Percentiles rank a stretch among this genome's conserved stretches.
These are phyloP conservation scores for Penicillium sp. DNA, from an alignment of 2,329 filamentous ascomycete species.

Conservation along the genomic window DNA sequence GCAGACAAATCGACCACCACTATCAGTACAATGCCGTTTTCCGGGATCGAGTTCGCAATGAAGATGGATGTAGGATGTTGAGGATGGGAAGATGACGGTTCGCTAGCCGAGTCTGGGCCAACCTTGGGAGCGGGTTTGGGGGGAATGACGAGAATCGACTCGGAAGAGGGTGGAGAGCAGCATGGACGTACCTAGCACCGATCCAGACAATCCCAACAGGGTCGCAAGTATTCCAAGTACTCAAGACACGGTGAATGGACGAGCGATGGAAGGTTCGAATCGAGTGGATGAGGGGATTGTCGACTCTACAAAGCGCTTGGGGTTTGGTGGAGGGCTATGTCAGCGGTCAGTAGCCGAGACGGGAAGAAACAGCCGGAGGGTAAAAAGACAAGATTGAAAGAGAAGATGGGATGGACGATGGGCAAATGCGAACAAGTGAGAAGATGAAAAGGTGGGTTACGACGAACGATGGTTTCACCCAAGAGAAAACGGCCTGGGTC, in stretches of 20 bases:
- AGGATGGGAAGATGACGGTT: conserved; percentile 18
- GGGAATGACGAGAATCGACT: conserved; percentile 28
- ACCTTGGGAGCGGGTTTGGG: conserved; percentile 26
- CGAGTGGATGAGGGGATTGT: conserved; percentile 24
- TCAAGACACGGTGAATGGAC: conserved; percentile 16
- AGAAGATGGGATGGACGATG: conserved; percentile 19
- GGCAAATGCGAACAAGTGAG: background rate
- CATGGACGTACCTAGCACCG: conserved; percentile 31
- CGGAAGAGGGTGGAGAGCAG: conserved; percentile 33
- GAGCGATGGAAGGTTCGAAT: conserved; percentile 20
- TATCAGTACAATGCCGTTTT: conserved; percentile 25
- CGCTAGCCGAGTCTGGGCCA: conserved; percentile 26
- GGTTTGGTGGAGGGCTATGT: conserved; percentile 25
- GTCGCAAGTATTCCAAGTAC: conserved; percentile 29
- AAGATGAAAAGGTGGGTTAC: conserved; percentile 24
- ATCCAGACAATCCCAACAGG: conserved; percentile 22
- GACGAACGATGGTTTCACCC: conserved; percentile 40
- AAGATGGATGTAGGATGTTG: conserved; percentile 13
- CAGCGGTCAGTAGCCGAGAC: conserved; percentile 33
- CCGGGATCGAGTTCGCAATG: conserved; percentile 12
- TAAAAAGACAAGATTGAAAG: conserved; percentile 11
- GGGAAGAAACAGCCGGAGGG: conserved; percentile 5
- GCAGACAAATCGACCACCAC: conserved; percentile 15
- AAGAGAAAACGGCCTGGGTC: conserved; percentile 35
- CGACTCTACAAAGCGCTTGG: conserved; percentile 34